phyloP scores from a whole-genome alignment of 768 basidiomycete genomes.

The Clavaria fumosa region DNA sequence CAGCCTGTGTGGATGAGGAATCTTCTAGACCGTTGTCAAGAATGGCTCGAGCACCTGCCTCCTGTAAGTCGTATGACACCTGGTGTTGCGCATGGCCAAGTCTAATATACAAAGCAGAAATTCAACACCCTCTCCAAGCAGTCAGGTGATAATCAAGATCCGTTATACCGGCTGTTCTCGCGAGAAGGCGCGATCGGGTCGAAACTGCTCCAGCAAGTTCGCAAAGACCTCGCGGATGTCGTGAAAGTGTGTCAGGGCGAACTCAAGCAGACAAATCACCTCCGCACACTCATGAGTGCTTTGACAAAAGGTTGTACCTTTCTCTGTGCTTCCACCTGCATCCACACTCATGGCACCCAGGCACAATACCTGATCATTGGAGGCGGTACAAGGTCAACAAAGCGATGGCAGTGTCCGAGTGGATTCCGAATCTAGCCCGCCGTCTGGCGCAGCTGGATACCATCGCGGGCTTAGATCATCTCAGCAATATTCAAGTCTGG shows the following conservation, averaged over 20 bases:
- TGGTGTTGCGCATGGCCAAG: slow-evolving; percentile 7
- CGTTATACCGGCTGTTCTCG: slow-evolving; percentile 76
- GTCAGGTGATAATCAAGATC: slow-evolving; percentile 59
- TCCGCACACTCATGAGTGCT: slow-evolving; percentile 80
- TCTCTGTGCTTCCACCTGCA: neutral
- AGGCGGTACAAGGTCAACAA: slow-evolving; percentile 76
- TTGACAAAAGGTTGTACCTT: slow-evolving; percentile 64
- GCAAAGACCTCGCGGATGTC: slow-evolving; percentile 68
- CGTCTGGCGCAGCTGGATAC: slow-evolving; percentile 73
- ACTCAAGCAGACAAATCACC: slow-evolving; percentile 90
- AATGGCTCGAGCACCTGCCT: slow-evolving; percentile 72
- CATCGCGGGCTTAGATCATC: slow-evolving; percentile 47
- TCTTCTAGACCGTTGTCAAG: slow-evolving; percentile 64
- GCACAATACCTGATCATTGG: slow-evolving; percentile 83
- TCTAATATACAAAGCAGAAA: slow-evolving; percentile 24
- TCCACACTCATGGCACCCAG: slow-evolving; percentile 24
- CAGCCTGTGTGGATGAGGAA: slow-evolving; percentile 94
- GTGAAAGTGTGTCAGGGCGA: slow-evolving; percentile 74
- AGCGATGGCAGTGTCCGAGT: slow-evolving; percentile 67
- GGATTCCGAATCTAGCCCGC: slow-evolving; percentile 69
- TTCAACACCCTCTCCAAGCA: slow-evolving; percentile 52
- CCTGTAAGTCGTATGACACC: slow-evolving; percentile 29
- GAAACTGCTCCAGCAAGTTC: slow-evolving; percentile 64
- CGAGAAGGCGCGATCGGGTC: slow-evolving; percentile 74
- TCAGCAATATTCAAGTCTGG: slow-evolving; percentile 70